Conservation (phyloP, 768 basidiomycete genomes). For the Tulasnella sp. region DNA sequence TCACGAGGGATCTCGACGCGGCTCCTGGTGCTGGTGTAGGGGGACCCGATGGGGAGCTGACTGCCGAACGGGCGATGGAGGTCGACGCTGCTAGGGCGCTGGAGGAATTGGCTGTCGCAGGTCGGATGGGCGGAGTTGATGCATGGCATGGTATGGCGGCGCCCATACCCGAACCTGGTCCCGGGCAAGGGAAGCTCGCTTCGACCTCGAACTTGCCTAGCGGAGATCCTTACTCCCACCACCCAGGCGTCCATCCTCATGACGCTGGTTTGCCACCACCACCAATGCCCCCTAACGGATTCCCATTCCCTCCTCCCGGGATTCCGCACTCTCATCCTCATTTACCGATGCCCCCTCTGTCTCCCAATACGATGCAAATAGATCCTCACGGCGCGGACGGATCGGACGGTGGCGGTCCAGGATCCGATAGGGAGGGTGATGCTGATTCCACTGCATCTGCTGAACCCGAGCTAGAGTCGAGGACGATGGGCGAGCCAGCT, state of each 20-base stretch:
- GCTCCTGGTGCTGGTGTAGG: background rate
- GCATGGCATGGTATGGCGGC: background rate
- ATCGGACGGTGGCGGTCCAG: background rate
- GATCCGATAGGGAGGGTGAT: background rate
- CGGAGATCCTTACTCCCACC: background rate
- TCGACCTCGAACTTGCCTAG: background rate
- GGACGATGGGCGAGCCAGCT: background rate
- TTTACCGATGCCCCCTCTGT: background rate
- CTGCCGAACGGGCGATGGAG: slow-evolving; percentile 6
- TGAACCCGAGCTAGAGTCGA: background rate
- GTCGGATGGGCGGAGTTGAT: background rate
- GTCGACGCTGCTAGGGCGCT: slow-evolving; percentile 11
- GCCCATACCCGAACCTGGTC: background rate
- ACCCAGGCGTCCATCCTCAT: background rate
- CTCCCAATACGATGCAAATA: background rate
- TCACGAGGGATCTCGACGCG: background rate
- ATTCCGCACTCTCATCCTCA: background rate
- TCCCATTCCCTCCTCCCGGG: background rate
- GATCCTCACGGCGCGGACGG: background rate
- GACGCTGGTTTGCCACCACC: background rate
- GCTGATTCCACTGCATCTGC: background rate
- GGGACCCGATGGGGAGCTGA: background rate
- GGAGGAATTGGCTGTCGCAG: slow-evolving; percentile 1
- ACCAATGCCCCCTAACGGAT: background rate
- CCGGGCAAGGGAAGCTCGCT: background rate